These are phyloP conservation scores for Tulasnella sp. DNA, from an alignment of 768 basidiomycete genomes.

Conservation along the genomic window DNA sequence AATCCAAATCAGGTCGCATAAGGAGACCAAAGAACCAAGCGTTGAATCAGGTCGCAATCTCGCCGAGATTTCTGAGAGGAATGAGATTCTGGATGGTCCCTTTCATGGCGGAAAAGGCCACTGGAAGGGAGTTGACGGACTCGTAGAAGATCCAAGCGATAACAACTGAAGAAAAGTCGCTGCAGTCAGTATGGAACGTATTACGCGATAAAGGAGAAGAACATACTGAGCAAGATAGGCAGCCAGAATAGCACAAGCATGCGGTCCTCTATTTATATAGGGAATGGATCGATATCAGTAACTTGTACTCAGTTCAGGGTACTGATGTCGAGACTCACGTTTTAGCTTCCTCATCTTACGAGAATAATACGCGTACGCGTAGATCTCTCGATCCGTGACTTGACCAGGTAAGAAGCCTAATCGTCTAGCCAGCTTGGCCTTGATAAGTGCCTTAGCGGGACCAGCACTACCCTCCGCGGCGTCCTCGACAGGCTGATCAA, in stretches of 20 bases:
- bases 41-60: too few species aligned
- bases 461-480: constrained; percentile 20
- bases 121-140: constrained; percentile 1
- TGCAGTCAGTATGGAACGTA: not conserved
- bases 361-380: constrained; percentile 58
- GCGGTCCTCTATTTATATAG: constrained; percentile 79
- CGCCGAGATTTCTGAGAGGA: constrained; percentile 9
- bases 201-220: not conserved
- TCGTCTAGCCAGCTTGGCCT: constrained; percentile 26
- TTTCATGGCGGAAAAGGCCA: constrained; percentile 14
- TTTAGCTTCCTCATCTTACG: constrained; percentile 41
- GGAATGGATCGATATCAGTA: too few species aligned
- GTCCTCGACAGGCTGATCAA: constrained; percentile 15
- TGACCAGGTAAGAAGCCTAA: constrained; percentile 40
- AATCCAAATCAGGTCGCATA: too few species aligned
- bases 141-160: constrained; percentile 21
- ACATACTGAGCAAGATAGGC: constrained; percentile 70
- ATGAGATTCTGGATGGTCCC: not conserved
- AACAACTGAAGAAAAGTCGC: constrained; percentile 19
- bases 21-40: not conserved
- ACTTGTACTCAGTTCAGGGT: too few species aligned
- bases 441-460: constrained; percentile 17
- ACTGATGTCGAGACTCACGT: too few species aligned
- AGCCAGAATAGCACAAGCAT: constrained; percentile 84
- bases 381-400: constrained; percentile 55